A percentile compares a stretch with the other conserved stretches of the same genome.
These are phyloP conservation scores for Penicillium verhagenii DNA, from an alignment of 495 filamentous ascomycete genomes.

Conservation along the genomic window DNA sequence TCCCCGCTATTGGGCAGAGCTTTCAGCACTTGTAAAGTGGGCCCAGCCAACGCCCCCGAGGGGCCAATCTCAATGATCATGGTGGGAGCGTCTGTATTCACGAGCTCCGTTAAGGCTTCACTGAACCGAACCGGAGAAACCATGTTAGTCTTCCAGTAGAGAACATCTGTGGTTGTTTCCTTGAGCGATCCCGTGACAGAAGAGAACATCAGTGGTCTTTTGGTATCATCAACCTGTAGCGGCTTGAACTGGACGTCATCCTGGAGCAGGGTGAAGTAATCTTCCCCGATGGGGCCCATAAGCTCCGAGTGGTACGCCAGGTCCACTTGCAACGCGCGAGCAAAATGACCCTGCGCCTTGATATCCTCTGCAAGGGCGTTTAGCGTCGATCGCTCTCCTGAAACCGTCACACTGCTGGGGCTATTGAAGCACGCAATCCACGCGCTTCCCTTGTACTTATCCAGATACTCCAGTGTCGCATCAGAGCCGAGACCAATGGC, in stretches of 20 bases:
- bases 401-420: conserved; percentile 41
- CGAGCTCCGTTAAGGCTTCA: conserved; percentile 16
- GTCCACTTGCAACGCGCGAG: not conserved
- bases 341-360: not conserved
- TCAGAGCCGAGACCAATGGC: conserved; percentile 23
- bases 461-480: conserved; percentile 20
- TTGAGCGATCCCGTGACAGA: not conserved
- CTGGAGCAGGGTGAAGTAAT: conserved; percentile 21
- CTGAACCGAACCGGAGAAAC: conserved; percentile 28
- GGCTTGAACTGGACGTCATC: conserved; percentile 64
- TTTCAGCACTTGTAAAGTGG: too few relatives aligned
- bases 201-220: not conserved
- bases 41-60: conserved; percentile 18
- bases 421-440: conserved; percentile 51
- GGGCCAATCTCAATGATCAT: conserved; percentile 48
- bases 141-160: conserved; percentile 34
- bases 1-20: too few relatives aligned
- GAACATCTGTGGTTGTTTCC: not conserved
- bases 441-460: not conserved
- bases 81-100: too few relatives aligned
- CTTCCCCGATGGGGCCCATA: not conserved
- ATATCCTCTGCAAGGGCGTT: conserved; percentile 35
- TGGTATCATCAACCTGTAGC: too few relatives aligned
- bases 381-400: too few relatives aligned
- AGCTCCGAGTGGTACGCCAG: not conserved